Base-by-base conservation (phyloP, 2,329 filamentous ascomycete species). In the Calonectria crousiana region DNA sequence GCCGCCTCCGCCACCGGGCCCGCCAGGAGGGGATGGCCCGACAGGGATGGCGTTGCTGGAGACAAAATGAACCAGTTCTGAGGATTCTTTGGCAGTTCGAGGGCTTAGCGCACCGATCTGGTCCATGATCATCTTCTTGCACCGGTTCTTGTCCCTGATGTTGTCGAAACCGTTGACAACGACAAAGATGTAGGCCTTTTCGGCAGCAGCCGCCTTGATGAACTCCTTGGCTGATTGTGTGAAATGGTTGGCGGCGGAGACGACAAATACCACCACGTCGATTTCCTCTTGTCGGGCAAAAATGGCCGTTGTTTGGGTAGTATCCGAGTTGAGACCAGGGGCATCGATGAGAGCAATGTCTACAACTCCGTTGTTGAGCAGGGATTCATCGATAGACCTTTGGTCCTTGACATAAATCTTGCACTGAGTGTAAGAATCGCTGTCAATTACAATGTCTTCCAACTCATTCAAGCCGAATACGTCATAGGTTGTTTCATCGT, bases 101-200 rank as follows among this genome's bases (percentile, higher is more conserved):
- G 96, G 97, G 82, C 96, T 98, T n/a, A 99, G 89, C 32, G 92
- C 92, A 64, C 91, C 89, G 20, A 99, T 93, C 84, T 98, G 96
- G 80, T 98, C 95, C 73, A 99, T 84, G 65, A 99, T 97, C 91
- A 95, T 94, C 82, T 97, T 95, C 84, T 98, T 92, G 84, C 96
- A 98, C 73, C 96, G 90, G 74, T 95, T 90, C 87, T 98, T 97
- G 84, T 98, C 96, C 76, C 94, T 91, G 80, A 99, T 98, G 75
- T 94, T 94, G 85, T 99, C 97, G 81, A 95, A 99, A 23, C 96
- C 96, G 83, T 99, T 99, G 78, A 99, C 97, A 18, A 99, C 97
- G 84, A 99, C 98, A 84, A 99, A 99, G 76, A 99, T 96, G 83
- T 99, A 99, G 0, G 97, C 96, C 86, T 99, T 99, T 82, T 99